Base-by-base conservation (phyloP, 805 yeast species). In the Metschnikowia vanudenii region DNA sequence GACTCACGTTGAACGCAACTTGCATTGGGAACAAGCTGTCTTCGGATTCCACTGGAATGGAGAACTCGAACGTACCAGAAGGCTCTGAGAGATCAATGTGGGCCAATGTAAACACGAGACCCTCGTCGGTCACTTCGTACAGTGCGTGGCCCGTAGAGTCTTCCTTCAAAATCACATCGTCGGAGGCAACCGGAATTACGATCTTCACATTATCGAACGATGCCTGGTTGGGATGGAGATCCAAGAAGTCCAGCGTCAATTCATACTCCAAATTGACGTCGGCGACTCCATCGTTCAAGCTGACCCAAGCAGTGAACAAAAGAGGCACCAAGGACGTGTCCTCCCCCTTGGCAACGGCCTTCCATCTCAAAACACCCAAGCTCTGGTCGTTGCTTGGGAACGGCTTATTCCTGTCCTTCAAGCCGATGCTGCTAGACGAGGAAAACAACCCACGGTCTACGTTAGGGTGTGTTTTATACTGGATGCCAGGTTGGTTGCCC, bases 381-480 rank as follows among this genome's bases (percentile, higher is more conserved):
- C 88, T 81, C 62, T 88, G 92, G 63, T 90, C 96, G 65, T 91
- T 89, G 9, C 90, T 76, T 33, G 98, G 98, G 80, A 94, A 91
- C 30, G 90, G 80, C 61, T 88, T 88, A 38, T 76, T 61, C 44
- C 81, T 72, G 63, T 91, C 96, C 63, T 87, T 88, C 60, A 91
- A 78, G 0, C 85, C 85, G 59, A 94, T 81, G 36, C 78, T 66
- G 47, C 78, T 73, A 13, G 73, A 65, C 12, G 76, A 63, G 37
- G 77, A 74, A 65, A 92, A 94, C 60, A 80, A 66, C 35, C 70
- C 71, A 60, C 87, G 84, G 69, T 94, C 97, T 54, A 94, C 95
- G 63, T 92, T 91, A 53, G 99, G 99, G 73, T 94, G 97, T 13
- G 98, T 90, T 67, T 91, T 91, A 73, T 80, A 94, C 61, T 85